These are phyloP conservation scores for Heliamphora pulchella DNA, from an alignment of 179 eudicot genomes.

Conservation along the genomic window DNA sequence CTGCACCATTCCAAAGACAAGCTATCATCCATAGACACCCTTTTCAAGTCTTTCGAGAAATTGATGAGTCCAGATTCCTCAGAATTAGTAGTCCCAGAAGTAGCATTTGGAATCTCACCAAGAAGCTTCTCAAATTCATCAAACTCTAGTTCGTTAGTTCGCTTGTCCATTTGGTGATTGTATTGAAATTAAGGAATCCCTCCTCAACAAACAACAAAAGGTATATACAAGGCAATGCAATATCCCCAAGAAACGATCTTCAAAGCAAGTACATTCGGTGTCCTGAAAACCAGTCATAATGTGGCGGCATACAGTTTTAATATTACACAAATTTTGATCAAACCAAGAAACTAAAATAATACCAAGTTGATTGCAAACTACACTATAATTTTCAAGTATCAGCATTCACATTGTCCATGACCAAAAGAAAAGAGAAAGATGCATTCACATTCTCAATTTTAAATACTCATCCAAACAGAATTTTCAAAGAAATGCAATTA, in stretches of 20 bases:
- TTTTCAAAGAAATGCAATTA: not conserved
- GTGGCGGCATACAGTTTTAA: not conserved
- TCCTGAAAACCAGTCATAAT: not conserved
- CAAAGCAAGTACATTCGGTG: not conserved
- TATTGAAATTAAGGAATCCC: not conserved
- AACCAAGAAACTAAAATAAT: not conserved
- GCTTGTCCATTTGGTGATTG: constrained; percentile 17
- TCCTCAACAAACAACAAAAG: constrained; percentile 7
- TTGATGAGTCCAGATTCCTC: constrained; percentile 23
- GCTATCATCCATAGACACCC: constrained; percentile 14
- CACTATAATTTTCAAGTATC: not conserved
- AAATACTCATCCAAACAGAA: not conserved
- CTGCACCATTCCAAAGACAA: constrained; percentile 6
- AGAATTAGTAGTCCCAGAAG: constrained; percentile 19
- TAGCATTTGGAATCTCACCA: constrained; percentile 33
- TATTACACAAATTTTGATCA: not conserved
- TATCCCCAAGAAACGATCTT: constrained; percentile 6
- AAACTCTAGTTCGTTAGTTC: constrained; percentile 26
- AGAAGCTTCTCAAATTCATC: constrained; percentile 37
- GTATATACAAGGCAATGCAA: not conserved
- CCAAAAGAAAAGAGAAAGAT: not conserved
- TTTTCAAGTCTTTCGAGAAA: constrained; percentile 17
- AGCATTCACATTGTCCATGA: not conserved
- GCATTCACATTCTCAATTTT: not conserved
- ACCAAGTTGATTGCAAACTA: not conserved